Conservation (phyloP, 1,284 basidiomycete species). For the Ustilago lituana region DNA sequence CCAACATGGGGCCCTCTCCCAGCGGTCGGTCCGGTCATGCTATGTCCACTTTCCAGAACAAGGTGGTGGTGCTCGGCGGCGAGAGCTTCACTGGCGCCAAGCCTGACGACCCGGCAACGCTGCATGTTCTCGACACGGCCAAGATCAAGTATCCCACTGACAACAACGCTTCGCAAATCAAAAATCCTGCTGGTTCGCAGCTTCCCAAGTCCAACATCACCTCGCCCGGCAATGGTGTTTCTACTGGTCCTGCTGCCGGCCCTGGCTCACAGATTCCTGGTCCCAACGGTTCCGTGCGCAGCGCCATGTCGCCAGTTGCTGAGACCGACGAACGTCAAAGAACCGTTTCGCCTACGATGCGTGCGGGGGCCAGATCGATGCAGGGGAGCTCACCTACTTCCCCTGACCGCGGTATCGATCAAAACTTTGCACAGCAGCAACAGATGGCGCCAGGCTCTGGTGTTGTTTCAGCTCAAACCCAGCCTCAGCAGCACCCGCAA, state of each 20-base stretch:
- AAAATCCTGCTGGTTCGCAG: slow-evolving; percentile 20
- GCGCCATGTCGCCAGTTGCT: slow-evolving; percentile 43
- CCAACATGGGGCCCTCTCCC: slow-evolving; percentile 97
- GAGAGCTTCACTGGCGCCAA: slow-evolving; percentile 80
- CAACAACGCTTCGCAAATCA: slow-evolving; percentile 43
- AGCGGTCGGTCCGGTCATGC: slow-evolving; percentile 91
- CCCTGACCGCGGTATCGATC: slow-evolving; percentile 17
- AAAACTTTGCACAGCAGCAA: slow-evolving; percentile 19
- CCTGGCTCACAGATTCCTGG: slow-evolving; percentile 25
- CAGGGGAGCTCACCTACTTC: slow-evolving; percentile 20
- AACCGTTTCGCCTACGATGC: slow-evolving; percentile 44
- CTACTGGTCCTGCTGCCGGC: slow-evolving; percentile 14
- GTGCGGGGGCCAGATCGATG: slow-evolving; percentile 8
- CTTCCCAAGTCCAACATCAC: slow-evolving; percentile 38
- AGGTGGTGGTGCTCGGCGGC: slow-evolving; percentile 91
- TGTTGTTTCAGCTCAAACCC: neutral
- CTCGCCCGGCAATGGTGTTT: slow-evolving; percentile 12
- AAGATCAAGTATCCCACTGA: slow-evolving; percentile 67
- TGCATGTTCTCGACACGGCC: slow-evolving; percentile 75
- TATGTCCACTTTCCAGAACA: slow-evolving; percentile 87
- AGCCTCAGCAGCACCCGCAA: slow-evolving; percentile 7
- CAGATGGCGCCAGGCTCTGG: slow-evolving; percentile 6
- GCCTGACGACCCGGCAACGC: slow-evolving; percentile 81
- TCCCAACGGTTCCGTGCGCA: slow-evolving; percentile 22
- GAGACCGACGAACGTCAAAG: slow-evolving; percentile 39